Evolutionary conservation across 768 basidiomycete genomes (phyloP).

Genomic region (Leucocoprinus sp.): DNA sequence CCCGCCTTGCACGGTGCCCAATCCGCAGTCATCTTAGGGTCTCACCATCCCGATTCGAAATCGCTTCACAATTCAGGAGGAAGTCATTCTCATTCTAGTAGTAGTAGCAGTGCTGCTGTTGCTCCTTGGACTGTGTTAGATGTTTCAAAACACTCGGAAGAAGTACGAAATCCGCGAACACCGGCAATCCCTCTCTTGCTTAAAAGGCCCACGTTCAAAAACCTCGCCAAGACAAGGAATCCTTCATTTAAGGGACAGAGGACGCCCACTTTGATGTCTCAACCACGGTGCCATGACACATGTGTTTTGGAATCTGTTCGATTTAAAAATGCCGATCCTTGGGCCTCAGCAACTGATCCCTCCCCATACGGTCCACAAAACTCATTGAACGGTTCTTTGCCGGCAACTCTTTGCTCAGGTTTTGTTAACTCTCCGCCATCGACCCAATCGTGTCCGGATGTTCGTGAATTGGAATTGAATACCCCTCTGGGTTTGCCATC

Average conservation of each 20-base stretch:
- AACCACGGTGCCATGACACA: background rate
- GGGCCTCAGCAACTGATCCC: too few relatives aligned
- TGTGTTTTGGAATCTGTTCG: too few relatives aligned
- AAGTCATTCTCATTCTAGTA: background rate
- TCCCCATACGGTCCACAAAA: too few relatives aligned
- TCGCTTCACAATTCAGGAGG: background rate
- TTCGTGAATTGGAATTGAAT: too few relatives aligned
- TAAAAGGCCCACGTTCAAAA: slow-evolving; percentile 4
- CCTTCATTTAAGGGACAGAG: background rate
- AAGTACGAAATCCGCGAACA: background rate
- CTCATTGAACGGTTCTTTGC: too few relatives aligned
- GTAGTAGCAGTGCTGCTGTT: background rate
- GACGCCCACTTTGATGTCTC: background rate
- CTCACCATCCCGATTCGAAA: slow-evolving; percentile 2
- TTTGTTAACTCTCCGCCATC: too few relatives aligned
- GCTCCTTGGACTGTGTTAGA: background rate
- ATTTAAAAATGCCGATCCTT: too few relatives aligned
- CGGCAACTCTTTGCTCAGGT: too few relatives aligned
- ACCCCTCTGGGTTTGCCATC: too few relatives aligned
- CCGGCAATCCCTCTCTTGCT: slow-evolving; percentile 4
- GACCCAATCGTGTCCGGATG: too few relatives aligned
- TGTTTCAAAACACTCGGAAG: background rate
- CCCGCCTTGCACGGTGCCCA: background rate
- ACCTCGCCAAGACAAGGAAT: background rate
- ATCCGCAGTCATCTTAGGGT: background rate